phyloP scores from a whole-genome alignment of 192 early-diverging fungal species.

The Entomortierella lignicola region DNA sequence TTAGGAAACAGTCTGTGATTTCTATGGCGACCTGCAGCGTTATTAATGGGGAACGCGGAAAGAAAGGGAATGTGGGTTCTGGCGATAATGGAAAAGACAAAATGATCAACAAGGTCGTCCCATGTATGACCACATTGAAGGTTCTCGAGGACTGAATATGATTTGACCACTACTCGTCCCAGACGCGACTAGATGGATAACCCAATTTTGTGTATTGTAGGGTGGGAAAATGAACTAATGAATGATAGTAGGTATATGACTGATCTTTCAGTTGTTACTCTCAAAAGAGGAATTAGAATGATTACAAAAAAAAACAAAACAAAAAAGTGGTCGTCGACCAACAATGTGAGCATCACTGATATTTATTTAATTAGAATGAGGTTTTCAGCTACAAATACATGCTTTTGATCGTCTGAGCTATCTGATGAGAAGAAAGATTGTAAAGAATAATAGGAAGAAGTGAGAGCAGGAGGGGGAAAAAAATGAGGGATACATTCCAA shows the following conservation, averaged over 20 bases:
- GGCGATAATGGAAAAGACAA: too few relatives aligned
- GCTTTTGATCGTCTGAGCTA: background rate
- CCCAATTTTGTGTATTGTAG: too few relatives aligned
- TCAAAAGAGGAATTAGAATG: slow-evolving; percentile 1
- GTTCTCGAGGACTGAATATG: too few relatives aligned
- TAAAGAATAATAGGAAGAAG: background rate
- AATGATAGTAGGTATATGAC: too few relatives aligned
- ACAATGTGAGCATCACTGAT: background rate
- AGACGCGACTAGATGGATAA: too few relatives aligned
- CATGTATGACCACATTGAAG: too few relatives aligned
- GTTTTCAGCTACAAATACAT: background rate
- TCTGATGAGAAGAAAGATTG: background rate
- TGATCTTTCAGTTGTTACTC: too few relatives aligned
- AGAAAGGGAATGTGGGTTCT: background rate
- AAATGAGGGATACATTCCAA: slow-evolving; percentile 18
- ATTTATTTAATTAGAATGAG: slow-evolving; percentile 15
- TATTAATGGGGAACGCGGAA: background rate
- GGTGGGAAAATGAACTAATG: too few relatives aligned
- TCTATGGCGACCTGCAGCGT: too few relatives aligned
- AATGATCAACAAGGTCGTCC: too few relatives aligned
- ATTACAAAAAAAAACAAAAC: background rate
- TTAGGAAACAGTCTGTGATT: too few relatives aligned
- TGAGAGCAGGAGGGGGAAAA: slow-evolving; percentile 5
- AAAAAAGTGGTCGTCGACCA: background rate
- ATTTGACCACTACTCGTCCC: too few relatives aligned